Percentiles rank a stretch among this genome's conserved stretches.
These are phyloP conservation scores for Pleurotus djamor DNA, from an alignment of 768 basidiomycete species.

Conservation along the genomic window DNA sequence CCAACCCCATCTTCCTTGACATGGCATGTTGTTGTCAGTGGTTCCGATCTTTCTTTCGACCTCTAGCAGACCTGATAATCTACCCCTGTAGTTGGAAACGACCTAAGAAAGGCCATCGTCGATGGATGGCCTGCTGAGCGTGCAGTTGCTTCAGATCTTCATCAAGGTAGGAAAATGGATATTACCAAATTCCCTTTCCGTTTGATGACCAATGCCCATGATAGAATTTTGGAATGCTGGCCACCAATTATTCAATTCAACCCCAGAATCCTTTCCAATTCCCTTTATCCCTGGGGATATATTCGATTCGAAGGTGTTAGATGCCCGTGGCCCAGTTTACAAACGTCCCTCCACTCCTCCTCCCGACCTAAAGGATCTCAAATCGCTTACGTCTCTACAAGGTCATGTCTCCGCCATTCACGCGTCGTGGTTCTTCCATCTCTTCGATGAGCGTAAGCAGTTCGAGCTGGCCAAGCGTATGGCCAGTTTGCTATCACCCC, in stretches of 20 bases:
- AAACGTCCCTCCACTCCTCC: constrained; percentile 16
- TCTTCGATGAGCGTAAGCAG: constrained; percentile 41
- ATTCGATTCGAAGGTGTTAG: constrained; percentile 44
- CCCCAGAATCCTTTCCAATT: constrained; percentile 48
- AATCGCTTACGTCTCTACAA: constrained; percentile 40
- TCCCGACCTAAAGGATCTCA: constrained; percentile 27
- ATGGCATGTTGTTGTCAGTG: constrained; percentile 42
- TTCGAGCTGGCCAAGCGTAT: constrained; percentile 36
- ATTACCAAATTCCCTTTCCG: background rate
- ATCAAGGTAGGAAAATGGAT: constrained; percentile 17
- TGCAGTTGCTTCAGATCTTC: constrained; percentile 34
- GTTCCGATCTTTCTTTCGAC: background rate
- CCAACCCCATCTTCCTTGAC: constrained; percentile 35
- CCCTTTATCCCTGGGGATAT: constrained; percentile 55
- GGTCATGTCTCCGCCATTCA: constrained; percentile 49
- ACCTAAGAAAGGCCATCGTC: constrained; percentile 31
- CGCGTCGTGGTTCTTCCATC: constrained; percentile 50
- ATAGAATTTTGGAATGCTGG: constrained; percentile 64
- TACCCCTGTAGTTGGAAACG: constrained; percentile 33
- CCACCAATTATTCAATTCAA: constrained; percentile 57
- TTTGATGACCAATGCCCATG: background rate
- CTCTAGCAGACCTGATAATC: background rate
- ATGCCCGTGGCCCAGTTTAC: constrained; percentile 22
- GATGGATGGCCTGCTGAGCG: constrained; percentile 38
- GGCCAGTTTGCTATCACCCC: constrained; percentile 36